A percentile compares a stretch with the other conserved stretches of the same genome.
Evolutionary conservation across 257 asterid species (phyloP).

Genomic region (Forsythia viridissima): DNA sequence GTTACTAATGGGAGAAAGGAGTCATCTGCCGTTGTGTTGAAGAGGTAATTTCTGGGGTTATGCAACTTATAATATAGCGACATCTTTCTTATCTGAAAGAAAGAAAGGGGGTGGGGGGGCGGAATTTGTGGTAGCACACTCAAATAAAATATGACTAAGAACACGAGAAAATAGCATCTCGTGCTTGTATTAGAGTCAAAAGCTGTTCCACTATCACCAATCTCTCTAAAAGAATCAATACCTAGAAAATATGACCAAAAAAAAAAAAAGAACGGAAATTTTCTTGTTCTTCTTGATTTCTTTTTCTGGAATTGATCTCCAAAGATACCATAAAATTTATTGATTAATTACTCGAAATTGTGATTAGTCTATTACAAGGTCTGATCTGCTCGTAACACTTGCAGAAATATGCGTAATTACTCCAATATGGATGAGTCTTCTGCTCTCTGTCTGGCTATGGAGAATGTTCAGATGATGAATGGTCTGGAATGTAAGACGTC

Average conservation of each 20-base stretch:
- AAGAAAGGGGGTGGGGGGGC: not conserved
- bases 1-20: conserved; percentile 64
- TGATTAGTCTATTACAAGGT: conserved; percentile 8
- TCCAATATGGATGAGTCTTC: conserved; percentile 51
- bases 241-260: not conserved
- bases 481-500: conserved; percentile 97
- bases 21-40: conserved; percentile 62
- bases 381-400: conserved; percentile 25
- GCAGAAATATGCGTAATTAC: conserved; percentile 70
- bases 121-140: not conserved
- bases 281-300: not conserved
- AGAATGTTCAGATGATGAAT: conserved; percentile 60
- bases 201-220: not conserved
- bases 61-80: conserved; percentile 8
- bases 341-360: not conserved
- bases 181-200: not conserved
- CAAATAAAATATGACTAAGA: conserved; percentile 14
- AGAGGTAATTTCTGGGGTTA: conserved; percentile 50
- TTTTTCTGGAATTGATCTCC: not conserved
- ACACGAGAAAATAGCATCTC: conserved; percentile 19
- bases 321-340: not conserved
- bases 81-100: conserved; percentile 8
- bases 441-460: conserved; percentile 62
- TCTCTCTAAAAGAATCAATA: conserved; percentile 10
- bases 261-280: not conserved